These are phyloP conservation scores for Neopestalotiopsis clavispora DNA, from an alignment of 2,329 filamentous ascomycete species.

Conservation along the genomic window DNA sequence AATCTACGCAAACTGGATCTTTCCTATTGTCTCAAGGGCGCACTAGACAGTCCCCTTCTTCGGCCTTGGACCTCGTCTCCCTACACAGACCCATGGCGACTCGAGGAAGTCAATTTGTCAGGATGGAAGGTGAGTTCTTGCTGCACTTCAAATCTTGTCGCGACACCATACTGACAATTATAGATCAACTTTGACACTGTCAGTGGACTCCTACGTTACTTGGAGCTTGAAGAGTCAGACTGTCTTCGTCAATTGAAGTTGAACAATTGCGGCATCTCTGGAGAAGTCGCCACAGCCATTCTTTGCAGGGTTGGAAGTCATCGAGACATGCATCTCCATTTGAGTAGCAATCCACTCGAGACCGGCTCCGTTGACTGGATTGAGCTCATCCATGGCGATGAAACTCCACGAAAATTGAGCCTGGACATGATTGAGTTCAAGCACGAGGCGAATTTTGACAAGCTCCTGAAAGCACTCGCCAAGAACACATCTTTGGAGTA, in stretches of 20 bases:
- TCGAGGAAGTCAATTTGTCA: slow-evolving; percentile 60
- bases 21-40: slow-evolving; percentile 54
- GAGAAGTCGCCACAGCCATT: slow-evolving; percentile 53
- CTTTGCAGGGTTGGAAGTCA: slow-evolving; percentile 55
- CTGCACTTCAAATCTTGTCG: background rate
- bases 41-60: slow-evolving; percentile 50
- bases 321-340: slow-evolving; percentile 51
- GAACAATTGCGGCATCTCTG: slow-evolving; percentile 58
- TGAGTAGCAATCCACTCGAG: slow-evolving; percentile 59
- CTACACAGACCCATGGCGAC: slow-evolving; percentile 41
- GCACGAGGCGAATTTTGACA: slow-evolving; percentile 55
- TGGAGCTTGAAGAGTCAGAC: slow-evolving; percentile 45
- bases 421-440: slow-evolving; percentile 64
- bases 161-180: slow-evolving; percentile 17
- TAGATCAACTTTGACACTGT: slow-evolving; percentile 57
- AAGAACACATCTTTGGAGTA: slow-evolving; percentile 55
- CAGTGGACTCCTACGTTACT: slow-evolving; percentile 49
- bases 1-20: slow-evolving; percentile 55
- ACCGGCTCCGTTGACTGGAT: slow-evolving; percentile 56
- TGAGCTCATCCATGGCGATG: slow-evolving; percentile 49
- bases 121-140: slow-evolving; percentile 51
- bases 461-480: slow-evolving; percentile 54
- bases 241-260: slow-evolving; percentile 51
- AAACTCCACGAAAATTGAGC: slow-evolving; percentile 55
- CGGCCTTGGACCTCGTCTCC: slow-evolving; percentile 45